Conservation (phyloP, 257 asterid species). For the Nicotiana obtusifolia region DNA sequence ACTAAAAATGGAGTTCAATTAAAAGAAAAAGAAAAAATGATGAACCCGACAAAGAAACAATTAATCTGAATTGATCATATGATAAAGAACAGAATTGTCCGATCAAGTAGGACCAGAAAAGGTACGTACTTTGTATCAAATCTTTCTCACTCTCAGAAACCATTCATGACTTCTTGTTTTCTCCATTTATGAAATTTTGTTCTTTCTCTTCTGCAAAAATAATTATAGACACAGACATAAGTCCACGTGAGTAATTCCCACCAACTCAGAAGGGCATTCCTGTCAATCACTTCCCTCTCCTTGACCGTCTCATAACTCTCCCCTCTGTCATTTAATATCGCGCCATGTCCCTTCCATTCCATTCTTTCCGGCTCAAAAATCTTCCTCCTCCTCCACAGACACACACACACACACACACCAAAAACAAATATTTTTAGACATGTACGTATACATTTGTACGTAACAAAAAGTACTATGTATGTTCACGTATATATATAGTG, state of each 20-base stretch:
- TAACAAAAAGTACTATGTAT: not conserved
- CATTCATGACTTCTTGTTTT: conserved; percentile 24
- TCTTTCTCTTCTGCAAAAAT: not conserved
- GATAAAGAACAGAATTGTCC: not conserved
- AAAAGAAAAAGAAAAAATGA: not conserved
- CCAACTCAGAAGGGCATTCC: conserved; percentile 1
- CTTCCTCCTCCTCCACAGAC: conserved; percentile 13
- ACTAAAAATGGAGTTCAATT: not conserved
- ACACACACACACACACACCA: too few species aligned
- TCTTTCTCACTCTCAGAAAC: conserved; percentile 5
- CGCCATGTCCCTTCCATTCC: conserved; percentile 43
- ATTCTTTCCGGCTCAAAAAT: not conserved
- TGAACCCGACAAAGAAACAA: not conserved
- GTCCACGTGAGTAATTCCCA: conserved; percentile 18
- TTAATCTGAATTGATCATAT: not conserved
- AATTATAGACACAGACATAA: not conserved
- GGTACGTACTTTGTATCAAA: conserved; percentile 12
- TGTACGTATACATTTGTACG: conserved; percentile 3
- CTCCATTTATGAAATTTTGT: conserved; percentile 29
- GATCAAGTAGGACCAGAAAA: conserved; percentile 22
- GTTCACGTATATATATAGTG: not conserved
- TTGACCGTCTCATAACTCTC: not conserved
- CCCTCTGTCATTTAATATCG: conserved; percentile 32
- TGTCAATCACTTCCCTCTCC: conserved; percentile 1
- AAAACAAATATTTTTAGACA: not conserved